Percentiles rank a stretch among this genome's conserved stretches.
Evolutionary conservation across 2,329 filamentous ascomycete species (phyloP).

Genomic region (Aspergillus felis): DNA sequence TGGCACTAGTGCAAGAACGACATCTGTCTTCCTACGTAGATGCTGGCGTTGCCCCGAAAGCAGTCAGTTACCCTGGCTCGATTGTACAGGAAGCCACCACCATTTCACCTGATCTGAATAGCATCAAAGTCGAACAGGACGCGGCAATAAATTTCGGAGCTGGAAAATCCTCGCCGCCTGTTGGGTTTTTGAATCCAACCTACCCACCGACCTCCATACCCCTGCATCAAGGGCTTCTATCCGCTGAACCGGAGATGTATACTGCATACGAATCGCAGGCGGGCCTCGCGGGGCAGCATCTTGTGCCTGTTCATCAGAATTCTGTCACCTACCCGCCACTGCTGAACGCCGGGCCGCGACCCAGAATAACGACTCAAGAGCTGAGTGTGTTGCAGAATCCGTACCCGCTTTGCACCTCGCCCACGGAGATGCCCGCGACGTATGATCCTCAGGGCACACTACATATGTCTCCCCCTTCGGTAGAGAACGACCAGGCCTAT

Average conservation of each 20-base stretch:
- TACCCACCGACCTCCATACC: constrained; percentile 18
- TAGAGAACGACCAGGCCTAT: constrained; percentile 16
- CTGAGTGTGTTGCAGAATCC: constrained; percentile 20
- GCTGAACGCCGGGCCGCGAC: constrained; percentile 25
- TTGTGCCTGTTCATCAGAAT: constrained; percentile 25
- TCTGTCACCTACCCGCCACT: constrained; percentile 33
- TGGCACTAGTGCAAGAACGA: constrained; percentile 49
- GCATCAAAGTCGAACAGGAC: constrained; percentile 3
- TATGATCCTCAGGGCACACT: constrained; percentile 20
- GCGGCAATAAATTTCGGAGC: constrained; percentile 9
- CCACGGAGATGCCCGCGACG: constrained; percentile 17
- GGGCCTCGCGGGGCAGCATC: constrained; percentile 12
- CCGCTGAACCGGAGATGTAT: constrained; percentile 24
- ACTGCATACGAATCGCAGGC: constrained; percentile 5
- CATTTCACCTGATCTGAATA: constrained; percentile 9
- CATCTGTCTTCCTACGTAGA: constrained; percentile 25
- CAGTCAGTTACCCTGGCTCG: constrained; percentile 5
- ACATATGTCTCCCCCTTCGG: constrained; percentile 21
- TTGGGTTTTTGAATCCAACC: constrained; percentile 11
- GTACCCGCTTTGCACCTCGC: constrained; percentile 21
- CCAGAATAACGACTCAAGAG: constrained; percentile 16
- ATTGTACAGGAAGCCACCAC: constrained; percentile 3
- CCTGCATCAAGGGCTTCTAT: constrained; percentile 22
- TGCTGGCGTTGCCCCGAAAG: constrained; percentile 6
- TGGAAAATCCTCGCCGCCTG: constrained; percentile 4